phyloP scores from a whole-genome alignment of 768 basidiomycete species.

The Trametes villosa region DNA sequence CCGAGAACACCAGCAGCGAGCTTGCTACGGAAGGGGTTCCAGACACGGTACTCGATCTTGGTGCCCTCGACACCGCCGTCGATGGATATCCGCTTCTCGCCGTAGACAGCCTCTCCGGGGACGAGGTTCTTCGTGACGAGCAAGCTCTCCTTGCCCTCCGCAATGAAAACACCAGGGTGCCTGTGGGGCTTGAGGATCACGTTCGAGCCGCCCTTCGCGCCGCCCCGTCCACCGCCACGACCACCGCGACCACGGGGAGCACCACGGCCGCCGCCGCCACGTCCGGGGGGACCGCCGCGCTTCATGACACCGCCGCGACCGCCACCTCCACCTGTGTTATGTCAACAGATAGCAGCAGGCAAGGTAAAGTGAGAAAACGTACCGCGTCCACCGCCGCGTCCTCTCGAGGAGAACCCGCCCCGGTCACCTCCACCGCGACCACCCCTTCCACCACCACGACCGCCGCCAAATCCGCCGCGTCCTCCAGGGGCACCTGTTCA shows the following conservation, averaged over 20 bases:
- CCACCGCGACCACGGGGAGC: slow-evolving; percentile 37
- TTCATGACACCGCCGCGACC: slow-evolving; percentile 30
- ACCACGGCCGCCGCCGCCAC: slow-evolving; percentile 42
- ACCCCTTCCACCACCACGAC: slow-evolving; percentile 35
- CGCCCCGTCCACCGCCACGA: slow-evolving; percentile 63
- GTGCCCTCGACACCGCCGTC: slow-evolving; percentile 75
- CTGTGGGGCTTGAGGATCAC: slow-evolving; percentile 95
- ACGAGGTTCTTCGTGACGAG: slow-evolving; percentile 98
- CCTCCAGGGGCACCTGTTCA: slow-evolving; percentile 70
- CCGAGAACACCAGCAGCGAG: slow-evolving; percentile 95
- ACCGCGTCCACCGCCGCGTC: slow-evolving; percentile 38
- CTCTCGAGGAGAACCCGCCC: slow-evolving; percentile 22
- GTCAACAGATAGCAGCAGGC: not conserved
- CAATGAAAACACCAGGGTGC: slow-evolving; percentile 94
- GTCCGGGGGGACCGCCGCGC: slow-evolving; percentile 33
- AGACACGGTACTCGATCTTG: slow-evolving; percentile 96
- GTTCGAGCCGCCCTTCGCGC: slow-evolving; percentile 80
- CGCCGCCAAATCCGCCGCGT: slow-evolving; percentile 54
- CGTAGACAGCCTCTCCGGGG: slow-evolving; percentile 97
- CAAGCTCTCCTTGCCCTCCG: slow-evolving; percentile 95
- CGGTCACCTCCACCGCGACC: not conserved
- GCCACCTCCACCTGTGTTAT: slow-evolving; percentile 8
- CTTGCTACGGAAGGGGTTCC: slow-evolving; percentile 99
- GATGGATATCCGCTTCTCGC: slow-evolving; percentile 95
- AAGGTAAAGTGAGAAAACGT: not conserved